These are phyloP conservation scores for Neurospora sp. DNA, from an alignment of 495 filamentous ascomycete species.

Conservation along the genomic window DNA sequence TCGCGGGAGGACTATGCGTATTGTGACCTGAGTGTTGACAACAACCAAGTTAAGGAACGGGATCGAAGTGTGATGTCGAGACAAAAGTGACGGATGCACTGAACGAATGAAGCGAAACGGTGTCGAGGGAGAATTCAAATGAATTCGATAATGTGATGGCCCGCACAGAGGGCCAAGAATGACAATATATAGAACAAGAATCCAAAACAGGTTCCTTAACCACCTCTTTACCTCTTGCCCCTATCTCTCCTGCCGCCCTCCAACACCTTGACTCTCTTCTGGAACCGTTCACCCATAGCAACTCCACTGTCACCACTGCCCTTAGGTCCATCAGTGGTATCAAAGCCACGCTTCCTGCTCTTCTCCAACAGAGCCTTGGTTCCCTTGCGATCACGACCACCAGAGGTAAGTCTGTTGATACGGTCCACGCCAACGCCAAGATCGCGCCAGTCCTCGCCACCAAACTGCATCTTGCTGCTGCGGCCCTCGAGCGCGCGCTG, in stretches of 20 bases:
- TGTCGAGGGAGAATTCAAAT: background rate
- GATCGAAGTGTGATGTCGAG: too few relatives aligned
- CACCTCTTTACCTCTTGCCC: slow-evolving; percentile 25
- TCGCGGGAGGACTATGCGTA: background rate
- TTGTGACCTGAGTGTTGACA: background rate
- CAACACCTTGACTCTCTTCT: slow-evolving; percentile 62
- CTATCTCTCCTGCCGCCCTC: slow-evolving; percentile 46
- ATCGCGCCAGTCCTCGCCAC: slow-evolving; percentile 75
- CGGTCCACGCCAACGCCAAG: slow-evolving; percentile 70
- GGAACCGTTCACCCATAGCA: slow-evolving; percentile 57
- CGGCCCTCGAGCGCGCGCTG: slow-evolving; percentile 33
- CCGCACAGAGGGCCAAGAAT: background rate
- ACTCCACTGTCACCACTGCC: slow-evolving; percentile 38
- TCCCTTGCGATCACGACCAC: slow-evolving; percentile 41
- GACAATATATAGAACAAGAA: background rate
- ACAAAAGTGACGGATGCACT: too few relatives aligned
- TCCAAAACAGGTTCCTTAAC: background rate
- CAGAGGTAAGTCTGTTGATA: slow-evolving; percentile 60
- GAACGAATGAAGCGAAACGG: background rate
- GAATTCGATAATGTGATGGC: background rate
- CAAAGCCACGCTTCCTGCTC: slow-evolving; percentile 63
- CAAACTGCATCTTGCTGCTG: slow-evolving; percentile 46
- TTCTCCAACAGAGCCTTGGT: slow-evolving; percentile 57
- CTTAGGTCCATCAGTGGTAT: slow-evolving; percentile 46
- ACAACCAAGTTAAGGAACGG: too few relatives aligned